Evolutionary conservation across 495 filamentous ascomycete genomes (phyloP).

Genomic region (Lophium mytilinum): DNA sequence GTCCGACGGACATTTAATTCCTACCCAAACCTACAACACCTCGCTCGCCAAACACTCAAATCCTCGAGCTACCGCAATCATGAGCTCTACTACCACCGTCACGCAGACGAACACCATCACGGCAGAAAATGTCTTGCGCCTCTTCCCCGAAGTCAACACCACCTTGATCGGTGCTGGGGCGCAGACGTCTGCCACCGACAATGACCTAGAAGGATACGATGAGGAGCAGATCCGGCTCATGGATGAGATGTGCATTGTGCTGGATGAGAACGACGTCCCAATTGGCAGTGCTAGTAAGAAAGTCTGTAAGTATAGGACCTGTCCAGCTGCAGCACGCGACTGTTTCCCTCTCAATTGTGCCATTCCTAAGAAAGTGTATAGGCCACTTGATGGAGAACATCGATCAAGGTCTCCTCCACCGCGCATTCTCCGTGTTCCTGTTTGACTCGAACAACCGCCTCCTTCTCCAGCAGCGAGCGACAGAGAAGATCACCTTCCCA

Average conservation of each 20-base stretch:
- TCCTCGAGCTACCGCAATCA: slow-evolving; percentile 20
- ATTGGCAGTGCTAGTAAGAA: slow-evolving; percentile 99
- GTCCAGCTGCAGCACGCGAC: background rate
- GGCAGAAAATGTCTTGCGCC: slow-evolving; percentile 73
- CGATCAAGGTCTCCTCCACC: slow-evolving; percentile 86
- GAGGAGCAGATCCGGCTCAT: slow-evolving; percentile 95
- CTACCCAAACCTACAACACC: too few relatives aligned
- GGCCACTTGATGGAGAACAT: slow-evolving; percentile 99
- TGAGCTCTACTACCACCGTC: slow-evolving; percentile 45
- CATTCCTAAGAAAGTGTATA: slow-evolving; percentile 30
- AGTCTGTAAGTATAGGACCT: slow-evolving; percentile 58
- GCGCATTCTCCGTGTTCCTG: slow-evolving; percentile 95
- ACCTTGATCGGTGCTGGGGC: slow-evolving; percentile 45
- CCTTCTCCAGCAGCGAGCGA: slow-evolving; percentile 88
- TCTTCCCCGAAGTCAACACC: slow-evolving; percentile 97
- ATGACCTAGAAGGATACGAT: slow-evolving; percentile 75
- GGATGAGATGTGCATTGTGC: slow-evolving; percentile 98
- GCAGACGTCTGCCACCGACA: slow-evolving; percentile 32
- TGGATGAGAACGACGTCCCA: slow-evolving; percentile 83
- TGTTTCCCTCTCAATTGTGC: slow-evolving; percentile 2
- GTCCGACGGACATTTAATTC: too few relatives aligned
- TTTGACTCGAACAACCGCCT: slow-evolving; percentile 84
- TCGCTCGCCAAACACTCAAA: background rate
- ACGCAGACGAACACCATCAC: slow-evolving; percentile 51
- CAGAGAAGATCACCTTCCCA: slow-evolving; percentile 98